phyloP scores from a whole-genome alignment of 1,139 yeast species.

The Sugiyamaella pinicola region DNA sequence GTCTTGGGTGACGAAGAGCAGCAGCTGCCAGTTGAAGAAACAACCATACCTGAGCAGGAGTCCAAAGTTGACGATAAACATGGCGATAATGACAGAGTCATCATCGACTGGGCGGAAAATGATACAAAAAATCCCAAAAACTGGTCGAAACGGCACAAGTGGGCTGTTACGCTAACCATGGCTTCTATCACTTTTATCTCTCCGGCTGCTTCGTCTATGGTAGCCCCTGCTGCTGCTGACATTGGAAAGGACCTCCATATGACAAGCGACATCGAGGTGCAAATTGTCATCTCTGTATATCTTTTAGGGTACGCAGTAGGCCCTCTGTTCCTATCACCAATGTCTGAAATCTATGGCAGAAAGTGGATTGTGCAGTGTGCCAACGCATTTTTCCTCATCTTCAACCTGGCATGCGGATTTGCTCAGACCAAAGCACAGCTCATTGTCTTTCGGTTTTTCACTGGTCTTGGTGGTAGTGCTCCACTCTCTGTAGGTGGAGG shows the following conservation, averaged over 20 bases:
- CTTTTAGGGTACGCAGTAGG: constrained; percentile 64
- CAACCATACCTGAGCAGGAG: neutral
- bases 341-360: constrained; percentile 62
- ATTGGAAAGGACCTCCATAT: constrained; percentile 51
- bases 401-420: constrained; percentile 61
- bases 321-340: constrained; percentile 62
- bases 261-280: constrained; percentile 44
- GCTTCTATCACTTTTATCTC: constrained; percentile 55
- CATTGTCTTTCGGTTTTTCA: constrained; percentile 55
- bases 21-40: neutral
- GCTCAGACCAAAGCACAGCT: constrained; percentile 54
- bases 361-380: constrained; percentile 52
- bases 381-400: constrained; percentile 52
- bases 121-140: constrained; percentile 63
- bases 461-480: constrained; percentile 60
- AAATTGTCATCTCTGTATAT: constrained; percentile 58
- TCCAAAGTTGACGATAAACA: neutral
- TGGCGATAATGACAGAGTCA: neutral
- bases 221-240: constrained; percentile 56
- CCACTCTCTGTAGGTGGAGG: constrained; percentile 69
- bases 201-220: constrained; percentile 61
- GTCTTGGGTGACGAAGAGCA: neutral
- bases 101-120: constrained; percentile 29
- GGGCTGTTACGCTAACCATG: constrained; percentile 52
- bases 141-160: constrained; percentile 50